phyloP scores from a whole-genome alignment of 768 basidiomycete genomes.

The Cubamyces sp. region DNA sequence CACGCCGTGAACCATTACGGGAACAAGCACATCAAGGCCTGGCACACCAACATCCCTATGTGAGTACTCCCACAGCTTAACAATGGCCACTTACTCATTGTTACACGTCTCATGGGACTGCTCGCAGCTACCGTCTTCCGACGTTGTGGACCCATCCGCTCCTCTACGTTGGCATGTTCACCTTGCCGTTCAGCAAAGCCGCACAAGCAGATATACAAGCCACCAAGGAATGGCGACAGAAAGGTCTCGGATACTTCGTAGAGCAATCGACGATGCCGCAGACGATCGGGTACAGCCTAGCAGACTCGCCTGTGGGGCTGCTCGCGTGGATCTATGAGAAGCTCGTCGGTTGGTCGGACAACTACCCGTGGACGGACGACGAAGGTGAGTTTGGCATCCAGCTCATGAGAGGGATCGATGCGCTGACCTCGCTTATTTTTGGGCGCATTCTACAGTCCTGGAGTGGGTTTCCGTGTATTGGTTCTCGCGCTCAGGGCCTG shows the following conservation, averaged over 20 bases:
- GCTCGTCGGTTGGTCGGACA: slow-evolving; percentile 39
- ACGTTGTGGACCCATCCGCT: slow-evolving; percentile 31
- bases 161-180: slow-evolving; percentile 34
- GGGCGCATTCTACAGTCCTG: slow-evolving; percentile 43
- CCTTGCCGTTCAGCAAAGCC: slow-evolving; percentile 38
- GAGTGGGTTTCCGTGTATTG: slow-evolving; percentile 64
- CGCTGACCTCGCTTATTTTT: background rate
- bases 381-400: slow-evolving; percentile 41
- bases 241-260: slow-evolving; percentile 43
- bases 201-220: slow-evolving; percentile 43
- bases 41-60: slow-evolving; percentile 39
- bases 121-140: slow-evolving; percentile 25
- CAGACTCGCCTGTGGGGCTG: slow-evolving; percentile 57
- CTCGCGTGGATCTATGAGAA: slow-evolving; percentile 41
- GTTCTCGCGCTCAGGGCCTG: slow-evolving; percentile 62
- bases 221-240: slow-evolving; percentile 34
- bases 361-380: slow-evolving; percentile 58
- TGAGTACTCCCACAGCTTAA: slow-evolving; percentile 18
- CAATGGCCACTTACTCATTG: slow-evolving; percentile 25
- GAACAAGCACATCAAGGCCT: slow-evolving; percentile 37
- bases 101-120: too few species aligned
- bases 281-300: slow-evolving; percentile 49
- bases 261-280: slow-evolving; percentile 41
- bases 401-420: background rate
- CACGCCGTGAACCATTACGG: slow-evolving; percentile 33